Evolutionary conservation across 768 basidiomycete genomes (phyloP).

Genomic region (Tricholoma matsutake): DNA sequence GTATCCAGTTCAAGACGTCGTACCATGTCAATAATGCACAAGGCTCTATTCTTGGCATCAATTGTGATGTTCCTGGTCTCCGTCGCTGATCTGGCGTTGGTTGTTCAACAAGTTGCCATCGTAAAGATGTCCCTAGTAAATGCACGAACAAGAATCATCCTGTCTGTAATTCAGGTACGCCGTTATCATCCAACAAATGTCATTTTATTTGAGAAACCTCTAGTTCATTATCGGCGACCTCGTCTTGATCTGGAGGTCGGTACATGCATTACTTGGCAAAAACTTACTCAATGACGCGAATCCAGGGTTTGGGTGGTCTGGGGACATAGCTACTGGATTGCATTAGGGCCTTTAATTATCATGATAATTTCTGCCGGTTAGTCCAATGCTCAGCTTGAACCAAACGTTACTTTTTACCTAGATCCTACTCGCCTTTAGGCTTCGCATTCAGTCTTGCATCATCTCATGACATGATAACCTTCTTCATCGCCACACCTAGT

Average conservation of each 20-base stretch:
- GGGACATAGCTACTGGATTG: constrained; percentile 12
- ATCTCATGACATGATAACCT: background rate
- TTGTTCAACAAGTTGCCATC: constrained; percentile 4
- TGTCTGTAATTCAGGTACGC: constrained; percentile 5
- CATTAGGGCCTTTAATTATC: constrained; percentile 7
- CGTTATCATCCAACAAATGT: background rate
- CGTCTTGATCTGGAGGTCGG: constrained; percentile 16
- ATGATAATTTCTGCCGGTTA: constrained; percentile 7
- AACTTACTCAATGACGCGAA: background rate
- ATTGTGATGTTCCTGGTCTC: constrained; percentile 12
- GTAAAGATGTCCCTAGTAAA: background rate
- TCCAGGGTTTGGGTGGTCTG: constrained; percentile 16
- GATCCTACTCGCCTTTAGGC: background rate
- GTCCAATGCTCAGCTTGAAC: background rate
- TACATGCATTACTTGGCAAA: background rate
- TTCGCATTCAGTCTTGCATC: constrained; percentile 5
- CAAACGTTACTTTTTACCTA: background rate
- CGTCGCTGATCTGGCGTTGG: constrained; percentile 7
- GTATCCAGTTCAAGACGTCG: background rate
- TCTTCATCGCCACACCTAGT: constrained; percentile 9
- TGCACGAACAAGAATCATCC: background rate
- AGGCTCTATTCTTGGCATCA: constrained; percentile 7
- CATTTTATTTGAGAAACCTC: background rate
- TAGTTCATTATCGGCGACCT: constrained; percentile 15
- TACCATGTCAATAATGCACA: constrained; percentile 4